Conservation (phyloP, 163 green algal species). For the Volvox carteri region DNA sequence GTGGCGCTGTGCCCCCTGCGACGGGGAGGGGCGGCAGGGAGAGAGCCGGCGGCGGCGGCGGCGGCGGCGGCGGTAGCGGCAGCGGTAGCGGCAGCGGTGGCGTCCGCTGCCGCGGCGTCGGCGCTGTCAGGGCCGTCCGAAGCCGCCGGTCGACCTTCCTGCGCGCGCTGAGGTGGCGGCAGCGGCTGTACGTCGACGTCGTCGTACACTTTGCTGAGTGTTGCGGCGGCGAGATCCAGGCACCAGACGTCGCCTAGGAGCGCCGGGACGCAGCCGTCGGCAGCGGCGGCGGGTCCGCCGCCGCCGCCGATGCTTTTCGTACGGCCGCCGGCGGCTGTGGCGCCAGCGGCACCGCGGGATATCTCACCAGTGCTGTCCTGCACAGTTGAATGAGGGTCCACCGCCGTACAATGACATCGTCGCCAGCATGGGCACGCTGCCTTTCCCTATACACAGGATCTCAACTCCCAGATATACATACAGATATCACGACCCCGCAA, state of each 20-base stretch:
- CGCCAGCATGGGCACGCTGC: no score
- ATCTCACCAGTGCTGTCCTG: not conserved
- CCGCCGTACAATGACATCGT: no score
- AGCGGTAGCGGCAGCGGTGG: not conserved
- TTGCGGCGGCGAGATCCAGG: slow-evolving; percentile 15
- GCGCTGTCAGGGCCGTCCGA: no score
- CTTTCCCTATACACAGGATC: no score
- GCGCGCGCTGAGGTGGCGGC: no score
- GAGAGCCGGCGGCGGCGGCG: not conserved
- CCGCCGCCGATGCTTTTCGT: not conserved
- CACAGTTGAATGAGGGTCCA: no score
- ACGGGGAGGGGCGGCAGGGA: not conserved
- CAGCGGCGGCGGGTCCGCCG: not conserved
- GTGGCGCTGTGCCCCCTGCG: slow-evolving; percentile 41
- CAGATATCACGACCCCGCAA: no score
- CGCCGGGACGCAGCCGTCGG: not conserved
- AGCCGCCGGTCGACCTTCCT: no score
- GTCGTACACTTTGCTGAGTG: slow-evolving; percentile 16
- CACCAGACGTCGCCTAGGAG: slow-evolving; percentile 50
- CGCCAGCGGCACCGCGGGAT: not conserved
- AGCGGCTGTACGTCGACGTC: not conserved
- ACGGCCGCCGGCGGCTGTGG: not conserved
- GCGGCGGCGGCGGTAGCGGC: not conserved
- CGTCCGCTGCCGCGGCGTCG: not conserved
- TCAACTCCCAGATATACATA: no score